Conservation (phyloP, 2,329 filamentous ascomycete genomes). For the Penicillium polonicum region DNA sequence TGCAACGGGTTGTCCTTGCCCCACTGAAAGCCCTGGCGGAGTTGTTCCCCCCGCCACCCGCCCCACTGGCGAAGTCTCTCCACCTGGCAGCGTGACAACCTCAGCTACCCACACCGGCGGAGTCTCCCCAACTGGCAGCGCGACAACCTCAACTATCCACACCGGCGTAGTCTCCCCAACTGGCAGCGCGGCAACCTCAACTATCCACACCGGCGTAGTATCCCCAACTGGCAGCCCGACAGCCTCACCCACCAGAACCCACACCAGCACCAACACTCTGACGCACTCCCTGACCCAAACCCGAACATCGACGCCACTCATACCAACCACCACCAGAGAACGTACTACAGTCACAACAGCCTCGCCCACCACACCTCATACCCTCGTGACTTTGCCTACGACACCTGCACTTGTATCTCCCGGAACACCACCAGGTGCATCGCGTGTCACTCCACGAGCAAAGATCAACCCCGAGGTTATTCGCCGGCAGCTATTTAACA, state of each 20-base stretch:
- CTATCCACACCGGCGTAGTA: not conserved
- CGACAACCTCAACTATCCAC: not conserved
- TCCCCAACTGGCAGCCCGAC: not conserved
- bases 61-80: not conserved
- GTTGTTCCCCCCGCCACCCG: not conserved
- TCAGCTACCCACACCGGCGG: not conserved
- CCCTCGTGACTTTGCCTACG: conserved; percentile 2
- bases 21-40: not conserved
- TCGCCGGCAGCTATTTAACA: not conserved
- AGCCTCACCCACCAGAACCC: not conserved
- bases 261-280: not conserved
- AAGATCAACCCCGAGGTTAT: conserved; percentile 1
- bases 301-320: conserved; percentile 2
- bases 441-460: conserved; percentile 1
- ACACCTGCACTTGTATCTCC: not conserved
- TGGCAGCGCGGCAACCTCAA: too few relatives aligned
- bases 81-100: not conserved
- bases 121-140: not conserved
- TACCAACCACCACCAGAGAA: not conserved
- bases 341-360: not conserved
- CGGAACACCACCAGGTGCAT: not conserved
- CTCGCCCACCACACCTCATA: not conserved
- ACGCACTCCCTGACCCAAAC: not conserved
- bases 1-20: not conserved
- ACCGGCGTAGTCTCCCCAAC: not conserved